A percentile compares a stretch with the other conserved stretches of the same genome.
Conservation (phyloP, 2,329 filamentous ascomycete genomes). For the Akanthomyces lecanii region DNA sequence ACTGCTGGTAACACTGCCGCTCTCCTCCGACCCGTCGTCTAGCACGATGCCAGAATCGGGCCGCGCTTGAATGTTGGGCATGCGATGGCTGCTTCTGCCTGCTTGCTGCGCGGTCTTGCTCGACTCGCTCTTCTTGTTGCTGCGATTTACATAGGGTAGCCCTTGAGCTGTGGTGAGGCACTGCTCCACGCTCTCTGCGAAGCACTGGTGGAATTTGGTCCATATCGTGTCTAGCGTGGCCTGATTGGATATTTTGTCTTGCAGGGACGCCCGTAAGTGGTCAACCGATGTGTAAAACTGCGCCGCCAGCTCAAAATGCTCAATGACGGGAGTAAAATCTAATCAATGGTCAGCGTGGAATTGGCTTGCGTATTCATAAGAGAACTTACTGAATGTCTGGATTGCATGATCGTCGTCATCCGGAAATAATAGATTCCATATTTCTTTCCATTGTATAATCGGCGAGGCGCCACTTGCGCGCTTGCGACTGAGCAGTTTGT, state of each 20-base stretch:
- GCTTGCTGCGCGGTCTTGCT: conserved; percentile 14
- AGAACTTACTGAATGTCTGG: background rate
- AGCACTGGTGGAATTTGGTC: conserved; percentile 38
- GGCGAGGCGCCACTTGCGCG: conserved; percentile 35
- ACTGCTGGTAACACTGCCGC: conserved; percentile 26
- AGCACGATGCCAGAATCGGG: conserved; percentile 38
- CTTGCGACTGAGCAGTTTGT: conserved; percentile 38
- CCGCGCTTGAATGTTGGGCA: conserved; percentile 25
- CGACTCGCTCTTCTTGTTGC: conserved; percentile 36
- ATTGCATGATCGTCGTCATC: conserved; percentile 28
- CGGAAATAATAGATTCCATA: conserved; percentile 40
- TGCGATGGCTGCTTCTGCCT: conserved; percentile 22
- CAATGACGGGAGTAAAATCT: conserved; percentile 39
- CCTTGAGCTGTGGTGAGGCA: conserved; percentile 33
- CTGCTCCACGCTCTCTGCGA: conserved; percentile 36
- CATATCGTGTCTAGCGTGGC: conserved; percentile 36
- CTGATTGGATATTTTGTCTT: conserved; percentile 36
- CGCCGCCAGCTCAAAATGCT: conserved; percentile 37
- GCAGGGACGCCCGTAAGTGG: conserved; percentile 30
- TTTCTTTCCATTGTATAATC: conserved; percentile 38
- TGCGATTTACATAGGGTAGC: conserved; percentile 38
- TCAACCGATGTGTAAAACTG: conserved; percentile 33
- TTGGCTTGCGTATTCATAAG: accelerated
- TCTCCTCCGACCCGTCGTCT: conserved; percentile 35
- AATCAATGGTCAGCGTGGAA: background rate